These are phyloP conservation scores for Brassica cretica DNA, from an alignment of 345 rosid genomes.

Conservation along the genomic window DNA sequence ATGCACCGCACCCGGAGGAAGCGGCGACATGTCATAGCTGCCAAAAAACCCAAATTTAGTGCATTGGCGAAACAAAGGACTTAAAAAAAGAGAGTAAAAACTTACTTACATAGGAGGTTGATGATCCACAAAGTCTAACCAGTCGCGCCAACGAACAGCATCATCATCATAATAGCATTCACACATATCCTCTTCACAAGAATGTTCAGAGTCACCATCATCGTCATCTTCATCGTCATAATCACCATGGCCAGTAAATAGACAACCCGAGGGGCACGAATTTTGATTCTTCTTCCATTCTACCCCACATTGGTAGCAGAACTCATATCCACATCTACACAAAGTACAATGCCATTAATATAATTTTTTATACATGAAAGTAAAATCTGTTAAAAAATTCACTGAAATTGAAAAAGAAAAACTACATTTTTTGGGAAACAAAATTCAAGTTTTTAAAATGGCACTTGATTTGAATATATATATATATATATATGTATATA, in stretches of 20 bases:
- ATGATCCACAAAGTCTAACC: background rate
- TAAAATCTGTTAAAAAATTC: background rate
- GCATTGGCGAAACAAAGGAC: background rate
- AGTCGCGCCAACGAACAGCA: slow-evolving; percentile 9
- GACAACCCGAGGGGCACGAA: slow-evolving; percentile 13
- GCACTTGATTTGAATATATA: background rate
- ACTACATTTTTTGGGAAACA: background rate
- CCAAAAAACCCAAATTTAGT: background rate
- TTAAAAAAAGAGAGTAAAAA: background rate
- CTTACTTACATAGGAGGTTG: background rate
- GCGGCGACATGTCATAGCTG: background rate
- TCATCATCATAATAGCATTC: background rate
- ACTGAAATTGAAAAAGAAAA: background rate
- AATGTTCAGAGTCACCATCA: background rate
- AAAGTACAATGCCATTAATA: background rate
- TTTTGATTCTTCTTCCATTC: slow-evolving; percentile 41
- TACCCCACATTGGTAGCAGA: slow-evolving; percentile 55
- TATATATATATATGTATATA: background rate
- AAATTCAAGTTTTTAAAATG: background rate
- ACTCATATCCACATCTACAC: slow-evolving; percentile 51
- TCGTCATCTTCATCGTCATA: slow-evolving; percentile 2
- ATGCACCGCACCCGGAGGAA: background rate
- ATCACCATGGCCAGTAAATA: slow-evolving; percentile 5
- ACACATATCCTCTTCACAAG: slow-evolving; percentile 6
- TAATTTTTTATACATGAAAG: background rate